Evolutionary conservation across 441 rosid genomes (phyloP).

Genomic region (Croton setiger): DNA sequence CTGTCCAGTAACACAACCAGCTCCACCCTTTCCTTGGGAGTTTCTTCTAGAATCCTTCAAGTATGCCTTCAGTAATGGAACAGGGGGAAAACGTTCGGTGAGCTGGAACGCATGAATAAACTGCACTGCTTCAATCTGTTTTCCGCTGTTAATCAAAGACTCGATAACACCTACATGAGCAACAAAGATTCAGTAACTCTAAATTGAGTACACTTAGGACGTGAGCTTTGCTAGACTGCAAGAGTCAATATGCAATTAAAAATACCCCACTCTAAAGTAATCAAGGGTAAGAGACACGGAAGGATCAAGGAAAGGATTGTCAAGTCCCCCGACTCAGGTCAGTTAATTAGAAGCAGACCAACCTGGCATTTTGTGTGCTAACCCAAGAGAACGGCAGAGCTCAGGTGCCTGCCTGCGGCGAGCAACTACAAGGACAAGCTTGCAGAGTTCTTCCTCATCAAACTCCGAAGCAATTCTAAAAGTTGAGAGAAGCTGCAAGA

Average conservation of each 20-base stretch:
- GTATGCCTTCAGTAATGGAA: conserved; percentile 67
- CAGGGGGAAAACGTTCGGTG: conserved; percentile 61
- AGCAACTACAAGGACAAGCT: conserved; percentile 81
- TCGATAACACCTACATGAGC: conserved; percentile 48
- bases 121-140: conserved; percentile 86
- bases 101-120: conserved; percentile 84
- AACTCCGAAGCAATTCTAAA: conserved; percentile 79
- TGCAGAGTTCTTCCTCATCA: conserved; percentile 59
- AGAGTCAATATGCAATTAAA: conserved; percentile 12
- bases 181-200: conserved; percentile 8
- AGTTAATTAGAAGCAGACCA: conserved; percentile 36
- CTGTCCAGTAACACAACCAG: conserved; percentile 32
- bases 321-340: conserved; percentile 36
- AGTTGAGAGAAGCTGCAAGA: conserved; percentile 82
- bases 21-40: conserved; percentile 51
- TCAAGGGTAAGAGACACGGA: conserved; percentile 13
- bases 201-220: conserved; percentile 6
- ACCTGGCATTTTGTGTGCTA: conserved; percentile 91
- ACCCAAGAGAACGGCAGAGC: conserved; percentile 75
- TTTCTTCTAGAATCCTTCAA: conserved; percentile 61
- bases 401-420: conserved; percentile 89
- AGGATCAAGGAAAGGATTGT: conserved; percentile 22
- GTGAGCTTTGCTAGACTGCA: conserved; percentile 12
- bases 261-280: conserved; percentile 19
- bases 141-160: conserved; percentile 61